Evolutionary conservation across 257 asterid genomes (phyloP), one percentile per base, ranked within the genome.

Genomic region (Coffea eugenioides): DNA sequence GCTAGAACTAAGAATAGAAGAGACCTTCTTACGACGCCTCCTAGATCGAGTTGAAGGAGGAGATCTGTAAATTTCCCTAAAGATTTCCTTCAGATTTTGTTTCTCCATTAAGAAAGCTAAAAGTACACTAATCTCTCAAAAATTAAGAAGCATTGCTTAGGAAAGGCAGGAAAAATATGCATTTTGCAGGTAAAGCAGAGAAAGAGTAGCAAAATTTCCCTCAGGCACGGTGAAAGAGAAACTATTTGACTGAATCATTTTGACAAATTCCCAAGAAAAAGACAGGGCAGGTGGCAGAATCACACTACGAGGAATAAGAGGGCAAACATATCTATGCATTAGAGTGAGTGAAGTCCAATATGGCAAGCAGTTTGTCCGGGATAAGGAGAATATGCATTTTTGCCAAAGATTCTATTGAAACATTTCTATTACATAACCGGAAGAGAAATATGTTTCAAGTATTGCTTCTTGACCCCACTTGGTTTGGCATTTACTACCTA

Each of bases 21-120:
- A 36, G 4, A 62, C 76, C 34, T 43, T 82, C n/a, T 18, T 77
- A 21, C 59, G 80, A 49, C 71, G 49, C 52, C 65, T 73, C 75
- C 46, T 71, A 69, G 43, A 34, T 80, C 10, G 73, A 69, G 67
- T 80, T 43, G 73, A 48, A 41, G 69, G 69, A 14, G 73, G 52
- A 27, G 36, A 31, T 23, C 72, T 48, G 70, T 15, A 48, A 67
- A 64, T 36, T 69, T 81, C 77, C 73, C 52, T 12, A 36, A 57
- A 75, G 0, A 10, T 5, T 56, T 57, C 36, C 69, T 39, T 64
- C 65, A 52, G 0, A 54, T 54, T 27, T 25, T 54, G 16, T 20
- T 9, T 70, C 61, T 73, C 72, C 80, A 77, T 77, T 39, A 36
- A 66, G 61, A 76, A 48, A 65, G 21, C 13, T 36, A 34, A 52